Evolutionary conservation across 441 rosid genomes (phyloP).

Genomic region (Daphne laureola): DNA sequence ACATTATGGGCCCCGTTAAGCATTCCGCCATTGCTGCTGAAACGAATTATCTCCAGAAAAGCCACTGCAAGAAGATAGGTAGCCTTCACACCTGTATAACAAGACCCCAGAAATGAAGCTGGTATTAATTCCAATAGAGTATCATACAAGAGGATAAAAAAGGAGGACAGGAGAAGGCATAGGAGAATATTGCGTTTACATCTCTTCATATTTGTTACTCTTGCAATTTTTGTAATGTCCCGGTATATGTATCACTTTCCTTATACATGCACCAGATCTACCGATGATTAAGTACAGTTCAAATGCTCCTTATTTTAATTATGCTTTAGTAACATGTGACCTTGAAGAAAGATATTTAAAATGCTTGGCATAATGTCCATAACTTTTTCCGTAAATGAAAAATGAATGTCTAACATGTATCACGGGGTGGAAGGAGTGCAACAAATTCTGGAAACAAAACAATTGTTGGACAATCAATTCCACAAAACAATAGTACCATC

Average conservation of each 20-base stretch:
- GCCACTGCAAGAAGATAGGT: slow-evolving; percentile 99
- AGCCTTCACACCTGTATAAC: slow-evolving; percentile 86
- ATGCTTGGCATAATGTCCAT: too few species aligned
- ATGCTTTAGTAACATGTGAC: too few species aligned
- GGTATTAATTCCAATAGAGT: not conserved
- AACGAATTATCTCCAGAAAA: slow-evolving; percentile 87
- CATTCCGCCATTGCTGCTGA: slow-evolving; percentile 96
- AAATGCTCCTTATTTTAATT: too few species aligned
- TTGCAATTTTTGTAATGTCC: too few species aligned
- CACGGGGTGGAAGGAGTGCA: not conserved
- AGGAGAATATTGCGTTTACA: too few species aligned
- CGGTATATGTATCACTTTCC: too few species aligned
- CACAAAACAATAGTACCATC: slow-evolving; percentile 9
- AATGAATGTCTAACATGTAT: not conserved
- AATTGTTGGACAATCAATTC: slow-evolving; percentile 10
- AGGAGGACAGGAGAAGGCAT: not conserved
- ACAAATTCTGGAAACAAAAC: slow-evolving; percentile 6
- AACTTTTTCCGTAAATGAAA: not conserved
- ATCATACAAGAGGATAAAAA: slow-evolving; percentile 7
- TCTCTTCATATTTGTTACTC: too few species aligned
- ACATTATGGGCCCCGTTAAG: slow-evolving; percentile 70
- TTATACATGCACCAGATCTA: too few species aligned
- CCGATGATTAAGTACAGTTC: too few species aligned
- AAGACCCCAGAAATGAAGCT: slow-evolving; percentile 3
- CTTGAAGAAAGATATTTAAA: too few species aligned